Base-by-base conservation (phyloP, 148 eudicot genomes). In the Arbutus unedo region DNA sequence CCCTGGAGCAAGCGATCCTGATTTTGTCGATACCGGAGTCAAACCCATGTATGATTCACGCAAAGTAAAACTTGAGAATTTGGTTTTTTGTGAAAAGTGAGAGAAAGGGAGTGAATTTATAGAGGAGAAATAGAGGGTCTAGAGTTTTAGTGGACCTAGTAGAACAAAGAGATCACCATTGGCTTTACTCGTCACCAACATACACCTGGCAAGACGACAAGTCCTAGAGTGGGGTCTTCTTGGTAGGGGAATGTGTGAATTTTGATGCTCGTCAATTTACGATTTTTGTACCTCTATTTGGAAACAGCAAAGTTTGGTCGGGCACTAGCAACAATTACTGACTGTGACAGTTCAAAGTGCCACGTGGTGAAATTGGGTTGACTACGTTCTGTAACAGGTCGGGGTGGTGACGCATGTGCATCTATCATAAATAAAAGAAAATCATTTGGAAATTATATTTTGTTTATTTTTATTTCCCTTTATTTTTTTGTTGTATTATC, bases 1-100 rank as follows among this genome's bases (percentile, higher is more conserved):
- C 5, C 98, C 98, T 4, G 98, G 95, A 5, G 92, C 94, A 3
- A 94, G 88, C 77, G 86, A 80, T 2, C 85, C 47, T 10, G 82
- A 21, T 13, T 87, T 10, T 9, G 71, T 19, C 51, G 86, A 51
- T 49, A 45, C n/a, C n/a, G n/a, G 41, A 7, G 50, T 77, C n/a
- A 76, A 41, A 66, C 64, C 81, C 83, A 85, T 85, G 0, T 5
- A 66, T 23, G 44, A 81, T 3, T 5, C 72, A 16, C 4, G 11
- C 10, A 4, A 3, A 11, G 45, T 38, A 25, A 8, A 56, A 38
- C 55, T 56, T 3, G n/a, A 57, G 45, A n/a, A 15, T 25, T 41
- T n/a, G n/a, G n/a, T n/a, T n/a, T n/a, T n/a, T 13, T 59, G 47
- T 48, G 4, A 18, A 54, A 15, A 79, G 81, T 72, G 23, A 45